phyloP scores from a whole-genome alignment of 345 rosid species.

The Isatis tinctoria region DNA sequence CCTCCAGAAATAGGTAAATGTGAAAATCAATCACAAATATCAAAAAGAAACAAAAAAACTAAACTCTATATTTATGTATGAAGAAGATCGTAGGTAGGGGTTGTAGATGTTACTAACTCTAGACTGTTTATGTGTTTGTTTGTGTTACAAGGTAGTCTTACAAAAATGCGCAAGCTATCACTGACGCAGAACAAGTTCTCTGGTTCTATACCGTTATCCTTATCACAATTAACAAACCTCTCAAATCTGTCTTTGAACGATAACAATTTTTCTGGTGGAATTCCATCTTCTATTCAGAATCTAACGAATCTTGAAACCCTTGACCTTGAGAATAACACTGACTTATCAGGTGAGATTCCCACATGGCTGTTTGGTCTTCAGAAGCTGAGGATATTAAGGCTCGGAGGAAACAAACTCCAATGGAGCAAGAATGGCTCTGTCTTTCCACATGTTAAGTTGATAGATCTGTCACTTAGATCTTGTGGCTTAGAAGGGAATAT shows the following conservation, averaged over 20 bases:
- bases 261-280: slow-evolving; percentile 33
- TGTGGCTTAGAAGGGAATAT: slow-evolving; percentile 38
- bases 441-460: slow-evolving; percentile 28
- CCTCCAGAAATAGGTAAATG: slow-evolving; percentile 29
- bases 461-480: slow-evolving; percentile 36
- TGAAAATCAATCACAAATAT: not conserved
- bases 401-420: slow-evolving; percentile 43
- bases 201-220: slow-evolving; percentile 32
- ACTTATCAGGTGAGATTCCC: slow-evolving; percentile 37
- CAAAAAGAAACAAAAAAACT: too few species aligned
- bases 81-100: not conserved
- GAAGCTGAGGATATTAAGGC: slow-evolving; percentile 26
- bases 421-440: slow-evolving; percentile 32
- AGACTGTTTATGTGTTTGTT: not conserved
- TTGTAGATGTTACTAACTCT: not conserved
- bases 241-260: slow-evolving; percentile 11
- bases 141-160: slow-evolving; percentile 24
- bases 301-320: slow-evolving; percentile 31
- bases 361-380: slow-evolving; percentile 37
- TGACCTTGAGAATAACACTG: slow-evolving; percentile 27
- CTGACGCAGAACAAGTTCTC: slow-evolving; percentile 17
- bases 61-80: not conserved
- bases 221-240: slow-evolving; percentile 23
- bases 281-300: slow-evolving; percentile 33
- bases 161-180: not conserved